phyloP scores from a whole-genome alignment of 176 grass and related monocot species.

The Bromus sterilis region DNA sequence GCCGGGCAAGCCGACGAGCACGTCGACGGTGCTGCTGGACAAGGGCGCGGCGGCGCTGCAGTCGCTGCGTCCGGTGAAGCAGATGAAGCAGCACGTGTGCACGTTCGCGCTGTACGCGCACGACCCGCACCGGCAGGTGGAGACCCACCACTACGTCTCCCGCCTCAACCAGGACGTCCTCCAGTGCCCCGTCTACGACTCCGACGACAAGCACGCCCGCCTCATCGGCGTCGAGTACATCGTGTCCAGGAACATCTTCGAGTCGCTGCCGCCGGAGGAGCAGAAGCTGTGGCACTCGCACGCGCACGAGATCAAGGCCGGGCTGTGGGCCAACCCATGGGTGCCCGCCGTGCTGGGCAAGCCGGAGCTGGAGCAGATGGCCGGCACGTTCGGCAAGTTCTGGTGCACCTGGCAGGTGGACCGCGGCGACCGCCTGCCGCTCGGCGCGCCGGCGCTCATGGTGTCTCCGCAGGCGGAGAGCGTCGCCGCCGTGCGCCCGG shows the following conservation, averaged over 20 bases:
- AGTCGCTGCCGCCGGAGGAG: constrained; percentile 47
- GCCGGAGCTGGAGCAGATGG: constrained; percentile 46
- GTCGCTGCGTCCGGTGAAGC: constrained; percentile 57
- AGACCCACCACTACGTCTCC: constrained; percentile 60
- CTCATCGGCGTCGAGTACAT: constrained; percentile 87
- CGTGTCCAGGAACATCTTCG: constrained; percentile 47
- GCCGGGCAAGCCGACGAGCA: constrained; percentile 40
- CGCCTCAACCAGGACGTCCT: constrained; percentile 81
- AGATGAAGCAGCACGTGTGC: constrained; percentile 80
- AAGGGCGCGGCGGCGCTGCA: constrained; percentile 69
- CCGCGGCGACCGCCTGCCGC: constrained; percentile 65
- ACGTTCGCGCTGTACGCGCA: constrained; percentile 74
- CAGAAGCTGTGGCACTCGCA: constrained; percentile 93
- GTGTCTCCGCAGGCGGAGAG: constrained; percentile 60
- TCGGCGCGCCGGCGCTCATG: constrained; percentile 69
- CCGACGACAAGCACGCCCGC: constrained; percentile 32
- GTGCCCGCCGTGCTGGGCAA: constrained; percentile 43
- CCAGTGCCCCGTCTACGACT: constrained; percentile 85
- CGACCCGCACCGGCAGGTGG: constrained; percentile 65
- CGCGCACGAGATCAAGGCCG: constrained; percentile 66
- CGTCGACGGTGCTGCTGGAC: constrained; percentile 41
- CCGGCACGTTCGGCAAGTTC: constrained; percentile 71
- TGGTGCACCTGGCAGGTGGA: constrained; percentile 97
- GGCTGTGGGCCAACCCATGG: constrained; percentile 47
- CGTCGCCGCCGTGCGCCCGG: constrained; percentile 46